Conservation (phyloP, 2,329 filamentous ascomycete species). For the Capronia coronata region DNA sequence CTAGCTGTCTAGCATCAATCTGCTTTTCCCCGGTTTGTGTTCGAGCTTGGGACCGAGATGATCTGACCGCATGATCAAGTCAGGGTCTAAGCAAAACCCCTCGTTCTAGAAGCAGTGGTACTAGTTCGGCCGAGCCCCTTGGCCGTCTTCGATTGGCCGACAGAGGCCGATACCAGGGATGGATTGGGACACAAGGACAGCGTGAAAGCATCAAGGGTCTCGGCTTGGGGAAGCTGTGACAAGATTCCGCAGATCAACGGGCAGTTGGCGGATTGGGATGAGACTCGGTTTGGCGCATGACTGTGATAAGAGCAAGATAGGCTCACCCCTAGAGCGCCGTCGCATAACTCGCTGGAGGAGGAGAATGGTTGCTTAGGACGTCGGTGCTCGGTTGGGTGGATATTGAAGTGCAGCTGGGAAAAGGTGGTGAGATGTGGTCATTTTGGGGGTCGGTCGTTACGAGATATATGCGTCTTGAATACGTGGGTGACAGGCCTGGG, state of each 20-base stretch:
- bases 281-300: slow-evolving; percentile 1
- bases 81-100: too few species aligned
- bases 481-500: slow-evolving; percentile 2
- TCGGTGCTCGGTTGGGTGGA: neutral
- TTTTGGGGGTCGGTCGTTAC: slow-evolving; percentile 2
- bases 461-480: slow-evolving; percentile 1
- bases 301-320: slow-evolving; percentile 2
- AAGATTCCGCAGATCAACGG: too few species aligned
- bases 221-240: too few species aligned
- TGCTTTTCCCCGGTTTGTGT: neutral
- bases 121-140: neutral
- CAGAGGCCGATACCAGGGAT: too few species aligned
- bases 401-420: neutral
- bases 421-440: slow-evolving; percentile 13
- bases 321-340: slow-evolving; percentile 11
- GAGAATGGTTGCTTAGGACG: slow-evolving; percentile 1
- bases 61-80: too few species aligned
- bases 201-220: too few species aligned
- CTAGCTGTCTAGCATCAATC: neutral
- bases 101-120: neutral
- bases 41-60: neutral
- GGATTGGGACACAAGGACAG: too few species aligned
- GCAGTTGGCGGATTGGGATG: too few species aligned
- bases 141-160: neutral
- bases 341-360: too few species aligned